Evolutionary conservation across 2,329 filamentous ascomycete species (phyloP).

Genomic region (Calonectria hongkongensis): DNA sequence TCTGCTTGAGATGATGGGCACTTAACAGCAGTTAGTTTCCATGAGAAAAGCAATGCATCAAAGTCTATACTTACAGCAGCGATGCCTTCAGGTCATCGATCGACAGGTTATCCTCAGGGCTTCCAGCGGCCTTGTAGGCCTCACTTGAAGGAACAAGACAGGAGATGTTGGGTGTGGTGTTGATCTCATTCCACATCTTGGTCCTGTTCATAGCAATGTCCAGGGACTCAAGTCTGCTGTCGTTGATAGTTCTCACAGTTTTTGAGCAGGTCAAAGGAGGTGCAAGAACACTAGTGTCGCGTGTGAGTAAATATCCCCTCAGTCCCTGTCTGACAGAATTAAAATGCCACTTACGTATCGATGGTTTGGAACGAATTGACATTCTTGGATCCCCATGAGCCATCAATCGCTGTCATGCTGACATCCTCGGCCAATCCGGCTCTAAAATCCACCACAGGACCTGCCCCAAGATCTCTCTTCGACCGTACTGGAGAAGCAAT

Average conservation of each 20-base stretch:
- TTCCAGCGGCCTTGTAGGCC: slow-evolving; percentile 45
- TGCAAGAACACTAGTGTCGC: slow-evolving; percentile 38
- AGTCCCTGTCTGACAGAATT: neutral
- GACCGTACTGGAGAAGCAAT: slow-evolving; percentile 32
- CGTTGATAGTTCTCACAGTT: slow-evolving; percentile 33
- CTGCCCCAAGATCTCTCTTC: neutral
- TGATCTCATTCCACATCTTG: slow-evolving; percentile 41
- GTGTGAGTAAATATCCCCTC: neutral
- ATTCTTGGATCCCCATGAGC: slow-evolving; percentile 44
- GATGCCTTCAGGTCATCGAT: slow-evolving; percentile 37
- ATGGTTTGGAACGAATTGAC: slow-evolving; percentile 47
- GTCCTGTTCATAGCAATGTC: slow-evolving; percentile 44
- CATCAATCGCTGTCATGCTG: slow-evolving; percentile 49
- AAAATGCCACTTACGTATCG: slow-evolving; percentile 38
- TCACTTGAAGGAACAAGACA: slow-evolving; percentile 48
- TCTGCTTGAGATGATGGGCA: slow-evolving; percentile 45
- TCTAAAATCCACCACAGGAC: slow-evolving; percentile 36
- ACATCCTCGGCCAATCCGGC: slow-evolving; percentile 47
- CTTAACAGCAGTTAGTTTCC: slow-evolving; percentile 26
- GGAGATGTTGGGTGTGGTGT: slow-evolving; percentile 46
- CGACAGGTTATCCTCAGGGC: slow-evolving; percentile 35
- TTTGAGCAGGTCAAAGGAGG: slow-evolving; percentile 45
- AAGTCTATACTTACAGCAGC: slow-evolving; percentile 37
- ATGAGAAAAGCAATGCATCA: accelerated
- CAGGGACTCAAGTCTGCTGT: slow-evolving; percentile 39